These are phyloP conservation scores for Fusarium caatingaense DNA, from an alignment of 2,329 filamentous ascomycete genomes.

Conservation along the genomic window DNA sequence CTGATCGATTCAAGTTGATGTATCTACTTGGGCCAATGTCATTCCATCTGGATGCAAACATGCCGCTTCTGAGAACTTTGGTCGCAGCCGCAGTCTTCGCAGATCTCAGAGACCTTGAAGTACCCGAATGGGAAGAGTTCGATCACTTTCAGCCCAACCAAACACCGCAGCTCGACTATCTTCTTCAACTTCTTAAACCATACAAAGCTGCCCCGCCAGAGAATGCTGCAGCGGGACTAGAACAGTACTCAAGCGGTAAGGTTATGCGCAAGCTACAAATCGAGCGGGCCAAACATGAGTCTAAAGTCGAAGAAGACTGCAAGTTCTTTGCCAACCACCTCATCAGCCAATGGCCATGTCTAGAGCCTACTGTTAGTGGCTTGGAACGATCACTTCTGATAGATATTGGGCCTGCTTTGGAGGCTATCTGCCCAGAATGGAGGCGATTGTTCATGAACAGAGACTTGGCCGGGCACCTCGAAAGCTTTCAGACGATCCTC, in stretches of 20 bases:
- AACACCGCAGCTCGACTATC: slow-evolving; percentile 29
- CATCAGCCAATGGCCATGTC: slow-evolving; percentile 43
- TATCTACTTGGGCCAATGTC: slow-evolving; percentile 41
- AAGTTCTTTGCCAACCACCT: slow-evolving; percentile 39
- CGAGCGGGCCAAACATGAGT: slow-evolving; percentile 34
- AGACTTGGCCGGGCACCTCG: slow-evolving; percentile 36
- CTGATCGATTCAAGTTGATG: slow-evolving; percentile 38
- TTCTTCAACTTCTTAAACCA: slow-evolving; percentile 37
- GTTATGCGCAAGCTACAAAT: slow-evolving; percentile 37
- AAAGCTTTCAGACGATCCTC: slow-evolving; percentile 35
- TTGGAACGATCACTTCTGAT: slow-evolving; percentile 31
- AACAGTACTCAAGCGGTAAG: slow-evolving; percentile 40
- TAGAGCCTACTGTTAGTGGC: slow-evolving; percentile 35
- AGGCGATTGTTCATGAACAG: slow-evolving; percentile 40
- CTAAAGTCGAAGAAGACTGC: slow-evolving; percentile 41
- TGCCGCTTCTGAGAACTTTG: slow-evolving; percentile 37
- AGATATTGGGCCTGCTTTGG: slow-evolving; percentile 40
- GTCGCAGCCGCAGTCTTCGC: slow-evolving; percentile 39
- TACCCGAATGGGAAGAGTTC: slow-evolving; percentile 40
- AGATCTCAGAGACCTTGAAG: slow-evolving; percentile 28
- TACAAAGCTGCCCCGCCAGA: slow-evolving; percentile 25
- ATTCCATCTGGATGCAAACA: slow-evolving; percentile 35
- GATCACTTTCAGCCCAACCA: slow-evolving; percentile 39
- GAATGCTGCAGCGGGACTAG: slow-evolving; percentile 16
- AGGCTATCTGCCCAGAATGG: slow-evolving; percentile 44